Base-by-base conservation (phyloP, 257 asterid species). In the Eustoma russellianum region DNA sequence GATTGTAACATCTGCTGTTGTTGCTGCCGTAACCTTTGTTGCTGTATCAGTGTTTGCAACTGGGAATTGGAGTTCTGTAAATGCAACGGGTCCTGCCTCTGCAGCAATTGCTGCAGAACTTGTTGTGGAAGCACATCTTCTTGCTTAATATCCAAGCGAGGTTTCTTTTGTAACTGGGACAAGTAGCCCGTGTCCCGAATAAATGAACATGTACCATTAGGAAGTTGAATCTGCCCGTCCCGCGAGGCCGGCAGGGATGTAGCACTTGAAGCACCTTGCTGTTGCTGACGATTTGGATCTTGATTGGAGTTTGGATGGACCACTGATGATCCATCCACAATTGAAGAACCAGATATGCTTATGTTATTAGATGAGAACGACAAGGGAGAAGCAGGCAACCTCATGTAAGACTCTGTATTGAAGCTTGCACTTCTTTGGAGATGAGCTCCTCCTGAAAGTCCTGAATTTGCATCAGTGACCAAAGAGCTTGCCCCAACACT, bases 401-500 rank as follows among this genome's bases (percentile, higher is more conserved):
- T 85, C 99, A 83, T 79, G 69, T 92, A 88, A 51, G 94, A 88
- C 33, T 92, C 98, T 1, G 91, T 82, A 63, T 91, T 91, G 49
- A 77, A 64, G 75, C 98, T 91, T 40, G 90, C 95, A 73, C 97
- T 92, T 79, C 95, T 81, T 72, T 88, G 97, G 52, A 85, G 67
- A 65, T 81, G 79, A 58, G 95, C 97, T 53, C 94, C 95, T 24
- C 85, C 93, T 9, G 99, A 83, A 59, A 85, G 93, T 47, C 88
- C 97, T 5, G 99, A 92, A 72, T 92, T 92, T 41, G 97, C 93
- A 79, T 88, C 99, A 8, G 99, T 92, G 52, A 92, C 99, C 75
- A 88, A 66, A 53, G 99, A 92, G 78, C 97, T 92, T 35, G 90
- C 95, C 59, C 96, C 98, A 59, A 91, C 80, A 71, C 96, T 91